Base-by-base conservation (phyloP, 495 filamentous ascomycete genomes). In the Hamigera avellanea region DNA sequence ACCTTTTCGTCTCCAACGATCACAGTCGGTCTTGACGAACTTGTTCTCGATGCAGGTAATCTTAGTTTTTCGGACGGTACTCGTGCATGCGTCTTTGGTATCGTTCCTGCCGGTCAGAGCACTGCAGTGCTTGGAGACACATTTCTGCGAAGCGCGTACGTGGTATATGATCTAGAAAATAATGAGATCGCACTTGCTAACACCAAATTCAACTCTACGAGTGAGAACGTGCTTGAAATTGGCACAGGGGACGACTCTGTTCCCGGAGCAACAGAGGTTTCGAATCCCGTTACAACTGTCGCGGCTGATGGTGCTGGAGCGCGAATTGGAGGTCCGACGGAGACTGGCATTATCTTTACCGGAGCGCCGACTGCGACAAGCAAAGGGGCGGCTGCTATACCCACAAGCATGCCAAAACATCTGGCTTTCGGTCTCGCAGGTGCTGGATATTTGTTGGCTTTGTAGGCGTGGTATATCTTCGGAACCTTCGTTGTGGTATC, bases 141-240 rank as follows among this genome's bases (percentile, higher is more conserved):
- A 0, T 98, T 95, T 62, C 67, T 98, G n/a, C 75, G 91, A 37
- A 84, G 79, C 25, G 86, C 88, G 0, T 98, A 95, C 49, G 77
- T 95, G 18, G 89, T 98, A 0, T 95, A 88, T 49, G 88, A 95
- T 48, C 62, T 95, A 10, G 70, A 68, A 9, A 94, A 89, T 52
- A 86, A 95, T 56, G 71, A 86, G 59, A 88, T 98, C 39, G 81
- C 80, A 9, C 58, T 98, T 26, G 89, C 86, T 8, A 82, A 84
- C 50, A 93, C 89, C 1, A 76, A 74, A 28, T 95, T 93, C 61
- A 86, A 95, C 50, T 60, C 75, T 15, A 30, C 28, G 12, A 15
- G 4, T 12, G 14, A 15, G 3, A 15, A 30, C n/a, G n/a, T 30
- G 5, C 10, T 13, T 3, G 28, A 30, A 15, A 30, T 30, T 12